These are phyloP conservation scores for Syzygium aromaticum DNA, from an alignment of 345 rosid genomes.

Conservation along the genomic window DNA sequence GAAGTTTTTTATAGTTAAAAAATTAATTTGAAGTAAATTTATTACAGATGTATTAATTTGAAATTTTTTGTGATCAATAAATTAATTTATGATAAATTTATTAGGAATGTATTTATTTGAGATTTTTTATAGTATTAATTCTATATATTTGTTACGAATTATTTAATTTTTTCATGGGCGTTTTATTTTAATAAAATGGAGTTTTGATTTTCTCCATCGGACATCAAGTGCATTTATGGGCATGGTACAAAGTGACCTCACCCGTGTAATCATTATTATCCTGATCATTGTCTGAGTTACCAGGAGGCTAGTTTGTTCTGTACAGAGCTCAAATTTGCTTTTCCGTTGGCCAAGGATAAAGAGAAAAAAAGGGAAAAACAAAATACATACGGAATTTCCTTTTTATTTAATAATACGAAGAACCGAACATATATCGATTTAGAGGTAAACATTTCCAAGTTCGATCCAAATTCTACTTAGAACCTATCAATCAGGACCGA, in stretches of 20 bases:
- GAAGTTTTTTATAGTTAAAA: no score
- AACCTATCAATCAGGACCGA: no score
- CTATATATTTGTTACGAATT: neutral
- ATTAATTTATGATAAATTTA: no score
- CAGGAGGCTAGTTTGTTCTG: neutral
- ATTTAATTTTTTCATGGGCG: neutral
- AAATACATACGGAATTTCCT: neutral
- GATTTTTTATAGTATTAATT: no score
- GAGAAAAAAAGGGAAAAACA: neutral
- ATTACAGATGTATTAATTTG: no score
- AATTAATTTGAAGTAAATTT: no score
- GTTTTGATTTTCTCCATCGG: neutral
- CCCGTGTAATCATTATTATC: neutral
- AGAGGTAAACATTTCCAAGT: fast-evolving
- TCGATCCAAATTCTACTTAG: no score
- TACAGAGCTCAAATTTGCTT: neutral
- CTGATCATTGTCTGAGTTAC: neutral
- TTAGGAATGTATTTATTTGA: no score
- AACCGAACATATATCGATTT: neutral
- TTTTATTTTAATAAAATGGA: neutral
- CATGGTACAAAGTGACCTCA: neutral
- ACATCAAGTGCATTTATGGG: neutral
- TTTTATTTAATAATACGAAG: neutral
- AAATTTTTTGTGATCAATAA: no score
- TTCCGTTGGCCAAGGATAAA: neutral